These are phyloP conservation scores for Phytophthora tubulina DNA, from an alignment of 352 stramenopile genomes.

Conservation along the genomic window DNA sequence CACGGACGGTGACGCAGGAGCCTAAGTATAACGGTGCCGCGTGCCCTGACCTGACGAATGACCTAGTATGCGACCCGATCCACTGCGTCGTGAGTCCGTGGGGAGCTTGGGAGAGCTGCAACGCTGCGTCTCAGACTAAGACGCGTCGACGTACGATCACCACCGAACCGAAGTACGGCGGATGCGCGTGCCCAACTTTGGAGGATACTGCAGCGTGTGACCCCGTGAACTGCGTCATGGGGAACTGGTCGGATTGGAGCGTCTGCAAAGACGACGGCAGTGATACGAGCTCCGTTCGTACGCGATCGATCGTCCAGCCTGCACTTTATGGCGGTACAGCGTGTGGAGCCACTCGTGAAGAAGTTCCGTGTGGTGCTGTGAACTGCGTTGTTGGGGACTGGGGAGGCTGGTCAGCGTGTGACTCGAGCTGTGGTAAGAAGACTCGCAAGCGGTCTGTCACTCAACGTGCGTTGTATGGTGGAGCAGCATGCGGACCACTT, in stretches of 20 bases:
- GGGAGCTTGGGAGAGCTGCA: conserved; percentile 45
- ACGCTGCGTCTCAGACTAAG: conserved; percentile 49
- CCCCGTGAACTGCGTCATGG: conserved; percentile 58
- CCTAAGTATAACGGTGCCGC: conserved; percentile 49
- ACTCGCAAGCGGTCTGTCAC: conserved; percentile 42
- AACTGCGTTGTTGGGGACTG: conserved; percentile 61
- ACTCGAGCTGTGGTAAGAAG: conserved; percentile 52
- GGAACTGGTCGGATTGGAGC: conserved; percentile 44
- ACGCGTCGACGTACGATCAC: conserved; percentile 42
- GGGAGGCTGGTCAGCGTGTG: conserved; percentile 54
- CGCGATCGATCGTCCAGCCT: conserved; percentile 37
- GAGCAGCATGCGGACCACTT: conserved; percentile 42
- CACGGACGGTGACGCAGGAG: conserved; percentile 38
- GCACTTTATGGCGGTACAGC: conserved; percentile 52
- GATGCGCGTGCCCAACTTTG: conserved; percentile 39
- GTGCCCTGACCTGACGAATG: conserved; percentile 58
- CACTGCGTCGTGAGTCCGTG: conserved; percentile 57
- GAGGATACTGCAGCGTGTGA: conserved; percentile 48
- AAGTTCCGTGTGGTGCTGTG: conserved; percentile 56
- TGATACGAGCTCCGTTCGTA: conserved; percentile 41
- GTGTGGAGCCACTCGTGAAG: conserved; percentile 40
- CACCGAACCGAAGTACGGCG: conserved; percentile 46
- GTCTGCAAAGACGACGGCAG: conserved; percentile 36
- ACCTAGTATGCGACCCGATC: conserved; percentile 59
- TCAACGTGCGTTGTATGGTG: conserved; percentile 45